Evolutionary conservation across 352 stramenopile species (phyloP).

Genomic region (Phytophthora constricta): DNA sequence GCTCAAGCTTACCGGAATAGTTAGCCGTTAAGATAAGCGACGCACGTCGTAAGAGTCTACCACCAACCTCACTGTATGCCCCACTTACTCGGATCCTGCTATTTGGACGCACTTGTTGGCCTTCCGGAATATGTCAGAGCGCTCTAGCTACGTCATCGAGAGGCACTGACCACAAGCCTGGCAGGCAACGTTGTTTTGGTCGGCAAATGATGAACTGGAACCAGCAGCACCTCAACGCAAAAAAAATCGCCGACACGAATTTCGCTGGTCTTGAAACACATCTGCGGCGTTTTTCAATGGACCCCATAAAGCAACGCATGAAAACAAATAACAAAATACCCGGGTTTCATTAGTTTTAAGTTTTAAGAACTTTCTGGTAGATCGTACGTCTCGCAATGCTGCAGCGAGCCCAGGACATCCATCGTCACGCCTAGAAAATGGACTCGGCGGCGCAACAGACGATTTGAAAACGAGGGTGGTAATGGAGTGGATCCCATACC

Average conservation of each 20-base stretch:
- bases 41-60: background rate
- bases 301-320: slow-evolving; percentile 12
- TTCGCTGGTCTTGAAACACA: slow-evolving; percentile 33
- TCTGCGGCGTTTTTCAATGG: slow-evolving; percentile 29
- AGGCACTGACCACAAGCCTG: slow-evolving; percentile 11
- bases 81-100: slow-evolving; percentile 13
- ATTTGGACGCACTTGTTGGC: slow-evolving; percentile 46
- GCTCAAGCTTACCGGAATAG: slow-evolving; percentile 51
- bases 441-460: slow-evolving; percentile 48
- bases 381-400: slow-evolving; percentile 40
- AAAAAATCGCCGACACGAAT: slow-evolving; percentile 20
- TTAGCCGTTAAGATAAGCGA: slow-evolving; percentile 21
- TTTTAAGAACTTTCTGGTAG: too few relatives aligned
- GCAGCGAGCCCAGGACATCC: slow-evolving; percentile 31
- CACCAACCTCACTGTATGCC: background rate
- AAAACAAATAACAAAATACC: background rate
- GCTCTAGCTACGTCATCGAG: slow-evolving; percentile 8
- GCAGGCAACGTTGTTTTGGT: slow-evolving; percentile 43
- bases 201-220: slow-evolving; percentile 22
- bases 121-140: slow-evolving; percentile 20
- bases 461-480: slow-evolving; percentile 37
- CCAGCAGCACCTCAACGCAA: slow-evolving; percentile 32
- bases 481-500: slow-evolving; percentile 50
- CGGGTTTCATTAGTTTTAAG: background rate
- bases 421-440: slow-evolving; percentile 49